phyloP scores from a whole-genome alignment of 1,284 basidiomycete species.

The Ceratobasidium sp. region DNA sequence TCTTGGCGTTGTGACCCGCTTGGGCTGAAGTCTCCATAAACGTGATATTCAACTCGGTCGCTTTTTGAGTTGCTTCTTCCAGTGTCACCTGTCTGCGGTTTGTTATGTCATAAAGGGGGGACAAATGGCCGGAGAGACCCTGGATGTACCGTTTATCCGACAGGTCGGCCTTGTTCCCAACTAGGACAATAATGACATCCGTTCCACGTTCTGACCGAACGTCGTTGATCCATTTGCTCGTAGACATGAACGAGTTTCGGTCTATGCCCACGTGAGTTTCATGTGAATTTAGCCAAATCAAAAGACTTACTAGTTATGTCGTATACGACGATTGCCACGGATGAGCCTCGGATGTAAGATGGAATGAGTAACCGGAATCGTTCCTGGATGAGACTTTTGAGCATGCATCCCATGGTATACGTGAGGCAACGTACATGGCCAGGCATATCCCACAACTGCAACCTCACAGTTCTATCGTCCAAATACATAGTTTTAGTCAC shows the following conservation, averaged over 20 bases:
- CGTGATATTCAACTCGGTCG: slow-evolving; percentile 95
- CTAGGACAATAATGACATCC: slow-evolving; percentile 98
- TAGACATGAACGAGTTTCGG: slow-evolving; percentile 96
- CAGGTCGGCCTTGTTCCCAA: slow-evolving; percentile 99
- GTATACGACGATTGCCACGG: slow-evolving; percentile 49
- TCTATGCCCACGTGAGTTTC: slow-evolving; percentile 62
- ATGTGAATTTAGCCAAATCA: not conserved
- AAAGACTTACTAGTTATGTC: slow-evolving; percentile 89
- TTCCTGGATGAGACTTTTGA: slow-evolving; percentile 67
- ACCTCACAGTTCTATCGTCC: slow-evolving; percentile 95
- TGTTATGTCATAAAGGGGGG: slow-evolving; percentile 39
- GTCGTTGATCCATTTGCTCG: slow-evolving; percentile 99
- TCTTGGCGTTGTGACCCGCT: slow-evolving; percentile 99
- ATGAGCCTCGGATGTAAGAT: slow-evolving; percentile 74
- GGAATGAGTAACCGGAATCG: slow-evolving; percentile 98
- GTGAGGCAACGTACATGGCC: slow-evolving; percentile 78
- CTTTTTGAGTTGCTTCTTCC: slow-evolving; percentile 94
- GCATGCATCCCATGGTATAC: not conserved
- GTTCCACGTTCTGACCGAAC: slow-evolving; percentile 96
- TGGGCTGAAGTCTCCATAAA: slow-evolving; percentile 99
- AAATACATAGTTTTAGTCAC: slow-evolving; percentile 99
- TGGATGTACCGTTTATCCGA: slow-evolving; percentile 85
- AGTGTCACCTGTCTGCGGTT: slow-evolving; percentile 91
- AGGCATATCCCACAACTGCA: slow-evolving; percentile 99
- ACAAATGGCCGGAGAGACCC: slow-evolving; percentile 47